Conservation (phyloP, 768 basidiomycete species). For the Kwoniella heveanensis region DNA sequence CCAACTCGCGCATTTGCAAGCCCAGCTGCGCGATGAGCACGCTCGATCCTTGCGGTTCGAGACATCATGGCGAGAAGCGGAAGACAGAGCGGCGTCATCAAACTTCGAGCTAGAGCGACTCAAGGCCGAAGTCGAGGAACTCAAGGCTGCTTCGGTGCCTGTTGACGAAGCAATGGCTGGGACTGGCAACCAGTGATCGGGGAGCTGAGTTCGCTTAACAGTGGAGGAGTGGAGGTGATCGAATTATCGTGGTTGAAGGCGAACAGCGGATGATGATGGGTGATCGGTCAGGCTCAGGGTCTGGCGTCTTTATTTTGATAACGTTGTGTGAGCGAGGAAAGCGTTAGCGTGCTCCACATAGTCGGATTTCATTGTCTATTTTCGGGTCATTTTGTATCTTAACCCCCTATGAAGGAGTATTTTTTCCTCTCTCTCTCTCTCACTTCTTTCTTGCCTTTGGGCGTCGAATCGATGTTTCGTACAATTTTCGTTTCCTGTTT, state of each 20-base stretch:
- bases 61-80: conserved; percentile 48
- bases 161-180: background rate
- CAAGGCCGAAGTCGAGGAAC: conserved; percentile 36
- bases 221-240: background rate
- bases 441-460: no score
- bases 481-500: no score
- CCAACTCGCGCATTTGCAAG: conserved; percentile 20
- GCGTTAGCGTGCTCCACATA: no score
- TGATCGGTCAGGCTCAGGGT: no score
- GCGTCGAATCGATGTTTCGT: no score
- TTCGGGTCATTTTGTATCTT: no score
- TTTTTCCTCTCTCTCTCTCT: no score
- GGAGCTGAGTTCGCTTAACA: conserved; percentile 4
- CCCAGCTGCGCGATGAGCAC: conserved; percentile 36
- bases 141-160: conserved; percentile 4
- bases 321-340: no score
- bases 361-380: no score
- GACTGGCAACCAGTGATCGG: background rate
- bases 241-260: background rate
- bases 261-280: no score
- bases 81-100: conserved; percentile 42
- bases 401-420: no score
- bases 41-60: conserved; percentile 35
- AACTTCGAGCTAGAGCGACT: conserved; percentile 45
- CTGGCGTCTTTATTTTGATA: no score